Conservation (phyloP, 768 basidiomycete genomes). For the Mrakia gelida region DNA sequence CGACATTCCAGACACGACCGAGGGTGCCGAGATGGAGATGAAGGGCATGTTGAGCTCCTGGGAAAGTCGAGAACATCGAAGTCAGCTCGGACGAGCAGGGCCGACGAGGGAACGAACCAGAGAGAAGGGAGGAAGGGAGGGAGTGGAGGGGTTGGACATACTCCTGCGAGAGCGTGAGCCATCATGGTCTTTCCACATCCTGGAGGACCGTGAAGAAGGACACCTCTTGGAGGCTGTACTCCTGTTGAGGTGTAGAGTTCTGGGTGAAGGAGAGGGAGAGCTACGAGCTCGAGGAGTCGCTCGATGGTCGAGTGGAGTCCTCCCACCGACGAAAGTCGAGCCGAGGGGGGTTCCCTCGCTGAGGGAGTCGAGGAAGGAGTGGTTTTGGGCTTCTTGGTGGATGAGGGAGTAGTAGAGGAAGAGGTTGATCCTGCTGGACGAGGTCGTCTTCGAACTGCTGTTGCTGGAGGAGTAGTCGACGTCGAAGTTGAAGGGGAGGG, state of each 20-base stretch:
- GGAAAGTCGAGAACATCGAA: too few species aligned
- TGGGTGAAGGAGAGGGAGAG: slow-evolving; percentile 89
- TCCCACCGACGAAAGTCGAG: slow-evolving; percentile 77
- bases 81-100: background rate
- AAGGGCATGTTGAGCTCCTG: slow-evolving; percentile 91
- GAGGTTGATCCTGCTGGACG: background rate
- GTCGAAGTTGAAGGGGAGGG: slow-evolving; percentile 1
- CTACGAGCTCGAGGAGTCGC: slow-evolving; percentile 92
- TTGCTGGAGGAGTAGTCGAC: background rate
- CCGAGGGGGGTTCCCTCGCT: slow-evolving; percentile 55
- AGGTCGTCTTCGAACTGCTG: slow-evolving; percentile 1
- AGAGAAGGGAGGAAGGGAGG: background rate
- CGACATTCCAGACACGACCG: slow-evolving; percentile 95
- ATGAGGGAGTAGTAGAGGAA: background rate
- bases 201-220: slow-evolving; percentile 88
- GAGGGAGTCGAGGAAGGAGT: slow-evolving; percentile 7
- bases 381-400: slow-evolving; percentile 2
- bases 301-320: slow-evolving; percentile 81
- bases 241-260: slow-evolving; percentile 93
- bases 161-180: slow-evolving; percentile 92
- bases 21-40: slow-evolving; percentile 89
- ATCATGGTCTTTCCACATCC: slow-evolving; percentile 95
- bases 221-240: slow-evolving; percentile 84
- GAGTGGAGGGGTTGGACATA: slow-evolving; percentile 47
- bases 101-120: background rate